Evolutionary conservation across 192 early-diverging fungal genomes (phyloP), one percentile per base, ranked within the genome.

Genomic region (Coemansia sp.): DNA sequence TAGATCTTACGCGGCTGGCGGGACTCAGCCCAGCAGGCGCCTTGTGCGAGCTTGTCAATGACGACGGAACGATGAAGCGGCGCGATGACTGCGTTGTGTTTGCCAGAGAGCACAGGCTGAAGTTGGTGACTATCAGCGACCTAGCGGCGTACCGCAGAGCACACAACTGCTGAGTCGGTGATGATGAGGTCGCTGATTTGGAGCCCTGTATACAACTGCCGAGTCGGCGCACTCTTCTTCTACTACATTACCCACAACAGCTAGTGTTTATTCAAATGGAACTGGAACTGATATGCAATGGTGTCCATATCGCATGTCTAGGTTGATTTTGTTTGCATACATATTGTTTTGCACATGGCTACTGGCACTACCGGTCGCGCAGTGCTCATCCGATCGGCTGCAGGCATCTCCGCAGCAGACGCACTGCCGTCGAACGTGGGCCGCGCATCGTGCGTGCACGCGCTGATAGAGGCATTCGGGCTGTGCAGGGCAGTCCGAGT

Each of bases 51-150:
- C 73, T 99, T 53, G 91, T 97, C 20, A 93, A 89, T 49, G 91
- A 98, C 39, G 89, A 93, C 63, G 96, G 98, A 3, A 85, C 84
- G 0, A 98, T 99, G 95, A 96, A 96, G 43, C 86, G 98, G 29
- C 74, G 96, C 19, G 94, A 97, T 73, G 96, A 98, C 77, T 92
- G 97, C 56, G 79, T 83, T 43, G 74, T 62, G 14, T 96, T 99
- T 87, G 91, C 94, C n/a, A 88, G 86, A 59, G 86, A 92, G 73
- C 94, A 92, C 66, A 86, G 86, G 0, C 82, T 98, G 42, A 94
- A 88, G 77, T 60, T 99, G 59, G 91, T 98, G 43, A 95, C 93
- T 0, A 98, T 99, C 60, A 89, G 85, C 40, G 93, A 95, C 63
- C 76, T 98, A 4, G 89, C 91, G 42, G 81, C 87, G 60, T 97